Conservation (phyloP, 305 asterid species). For the Rubia peregrina region DNA sequence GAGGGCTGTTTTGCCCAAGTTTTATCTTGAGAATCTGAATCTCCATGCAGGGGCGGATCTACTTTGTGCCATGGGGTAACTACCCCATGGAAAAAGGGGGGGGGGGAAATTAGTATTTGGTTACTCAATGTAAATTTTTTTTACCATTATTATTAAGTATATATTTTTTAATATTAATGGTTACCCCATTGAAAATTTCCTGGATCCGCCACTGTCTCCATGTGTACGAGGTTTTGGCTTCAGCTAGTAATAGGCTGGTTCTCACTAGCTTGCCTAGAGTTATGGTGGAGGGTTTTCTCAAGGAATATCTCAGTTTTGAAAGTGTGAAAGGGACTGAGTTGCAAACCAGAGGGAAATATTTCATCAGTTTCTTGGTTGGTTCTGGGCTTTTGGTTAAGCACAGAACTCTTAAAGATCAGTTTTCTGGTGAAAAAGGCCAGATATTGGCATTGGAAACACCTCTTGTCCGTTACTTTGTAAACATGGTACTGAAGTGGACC, state of each 20-base stretch:
- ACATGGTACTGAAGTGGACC: too few relatives aligned
- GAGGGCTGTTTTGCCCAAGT: slow-evolving; percentile 80
- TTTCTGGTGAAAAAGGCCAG: slow-evolving; percentile 51
- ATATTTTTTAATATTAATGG: too few relatives aligned
- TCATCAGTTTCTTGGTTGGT: slow-evolving; percentile 45
- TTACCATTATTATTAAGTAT: too few relatives aligned
- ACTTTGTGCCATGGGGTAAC: too few relatives aligned
- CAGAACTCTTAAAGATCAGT: slow-evolving; percentile 44
- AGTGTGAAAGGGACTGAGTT: slow-evolving; percentile 66
- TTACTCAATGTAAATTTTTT: too few relatives aligned
- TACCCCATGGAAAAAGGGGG: too few relatives aligned
- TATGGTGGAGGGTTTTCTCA: slow-evolving; percentile 75
- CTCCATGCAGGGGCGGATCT: too few relatives aligned
- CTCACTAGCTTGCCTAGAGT: slow-evolving; percentile 66
- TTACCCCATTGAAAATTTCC: too few relatives aligned
- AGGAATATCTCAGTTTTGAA: slow-evolving; percentile 61
- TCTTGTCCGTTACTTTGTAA: neutral
- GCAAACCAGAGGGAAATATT: slow-evolving; percentile 43
- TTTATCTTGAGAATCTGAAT: slow-evolving; percentile 64
- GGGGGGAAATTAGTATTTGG: too few relatives aligned
- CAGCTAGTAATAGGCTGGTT: slow-evolving; percentile 40
- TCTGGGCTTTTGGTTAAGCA: slow-evolving; percentile 60
- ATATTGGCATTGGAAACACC: slow-evolving; percentile 62
- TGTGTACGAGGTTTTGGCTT: slow-evolving; percentile 39
- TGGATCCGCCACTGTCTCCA: too few relatives aligned